These are phyloP conservation scores for Globisporangium abappressorium DNA, from an alignment of 352 stramenopile species.

Conservation along the genomic window DNA sequence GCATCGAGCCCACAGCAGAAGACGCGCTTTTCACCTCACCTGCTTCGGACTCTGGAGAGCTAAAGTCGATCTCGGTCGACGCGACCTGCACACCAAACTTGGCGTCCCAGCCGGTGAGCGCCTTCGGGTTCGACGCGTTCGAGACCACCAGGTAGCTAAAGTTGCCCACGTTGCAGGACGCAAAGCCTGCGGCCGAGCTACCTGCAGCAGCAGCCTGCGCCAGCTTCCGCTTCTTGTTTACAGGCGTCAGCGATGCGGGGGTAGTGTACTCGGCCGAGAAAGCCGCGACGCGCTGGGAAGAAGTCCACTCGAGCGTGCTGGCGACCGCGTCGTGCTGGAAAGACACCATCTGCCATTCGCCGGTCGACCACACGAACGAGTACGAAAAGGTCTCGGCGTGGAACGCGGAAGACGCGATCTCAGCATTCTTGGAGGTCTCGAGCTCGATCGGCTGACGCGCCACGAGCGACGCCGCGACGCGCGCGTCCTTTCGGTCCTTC, in stretches of 20 bases:
- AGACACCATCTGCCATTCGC: slow-evolving; percentile 52
- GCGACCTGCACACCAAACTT: slow-evolving; percentile 74
- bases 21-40: slow-evolving; percentile 15
- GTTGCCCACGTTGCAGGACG: slow-evolving; percentile 37
- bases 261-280: slow-evolving; percentile 22
- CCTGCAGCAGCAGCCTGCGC: slow-evolving; percentile 13
- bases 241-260: slow-evolving; percentile 16
- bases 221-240: slow-evolving; percentile 74
- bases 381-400: slow-evolving; percentile 70
- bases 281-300: slow-evolving; percentile 39
- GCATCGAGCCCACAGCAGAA: slow-evolving; percentile 35
- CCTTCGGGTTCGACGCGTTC: slow-evolving; percentile 29
- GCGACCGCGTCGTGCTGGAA: slow-evolving; percentile 49
- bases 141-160: slow-evolving; percentile 61
- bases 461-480: slow-evolving; percentile 29
- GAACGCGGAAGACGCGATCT: slow-evolving; percentile 50
- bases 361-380: slow-evolving; percentile 57
- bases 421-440: slow-evolving; percentile 13
- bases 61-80: slow-evolving; percentile 40
- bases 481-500: slow-evolving; percentile 35
- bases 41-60: slow-evolving; percentile 21
- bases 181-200: slow-evolving; percentile 22
- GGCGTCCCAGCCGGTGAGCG: slow-evolving; percentile 62
- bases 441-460: slow-evolving; percentile 29
- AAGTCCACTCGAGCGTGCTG: slow-evolving; percentile 36